These are phyloP conservation scores for Botryotinia narcissicola DNA, from an alignment of 2,329 filamentous ascomycete genomes.

Conservation along the genomic window DNA sequence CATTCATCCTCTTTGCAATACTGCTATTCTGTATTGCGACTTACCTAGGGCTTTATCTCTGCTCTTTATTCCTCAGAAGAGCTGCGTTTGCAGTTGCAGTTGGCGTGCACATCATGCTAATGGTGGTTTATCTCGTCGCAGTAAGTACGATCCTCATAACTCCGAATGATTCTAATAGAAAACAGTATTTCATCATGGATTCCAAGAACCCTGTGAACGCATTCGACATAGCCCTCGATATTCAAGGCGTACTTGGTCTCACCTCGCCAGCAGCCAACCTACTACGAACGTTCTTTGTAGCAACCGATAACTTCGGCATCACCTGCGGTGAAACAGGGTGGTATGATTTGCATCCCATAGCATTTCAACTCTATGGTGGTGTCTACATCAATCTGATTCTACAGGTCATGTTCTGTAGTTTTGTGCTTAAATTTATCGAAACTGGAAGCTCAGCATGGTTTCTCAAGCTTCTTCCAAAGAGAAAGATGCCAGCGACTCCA, in stretches of 20 bases:
- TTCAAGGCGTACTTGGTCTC: background rate
- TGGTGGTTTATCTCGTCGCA: constrained; percentile 49
- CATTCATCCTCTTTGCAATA: background rate
- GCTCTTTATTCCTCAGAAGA: background rate
- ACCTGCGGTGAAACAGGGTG: constrained; percentile 31
- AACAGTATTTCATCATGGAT: background rate
- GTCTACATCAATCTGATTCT: constrained; percentile 32
- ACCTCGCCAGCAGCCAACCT: constrained; percentile 51
- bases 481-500: background rate
- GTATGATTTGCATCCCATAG: constrained; percentile 23
- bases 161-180: background rate
- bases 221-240: background rate
- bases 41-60: background rate
- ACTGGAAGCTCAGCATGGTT: background rate
- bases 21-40: background rate
- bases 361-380: constrained; percentile 32
- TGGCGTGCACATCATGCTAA: constrained; percentile 38
- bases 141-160: constrained; percentile 49
- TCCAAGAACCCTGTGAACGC: background rate
- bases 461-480: background rate
- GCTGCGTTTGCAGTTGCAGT: constrained; percentile 25
- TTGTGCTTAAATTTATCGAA: background rate
- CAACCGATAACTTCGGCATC: constrained; percentile 35
- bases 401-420: constrained; percentile 25
- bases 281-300: constrained; percentile 54